These are phyloP conservation scores for Penicillium paneum DNA, from an alignment of 2,329 filamentous ascomycete species.

Conservation along the genomic window DNA sequence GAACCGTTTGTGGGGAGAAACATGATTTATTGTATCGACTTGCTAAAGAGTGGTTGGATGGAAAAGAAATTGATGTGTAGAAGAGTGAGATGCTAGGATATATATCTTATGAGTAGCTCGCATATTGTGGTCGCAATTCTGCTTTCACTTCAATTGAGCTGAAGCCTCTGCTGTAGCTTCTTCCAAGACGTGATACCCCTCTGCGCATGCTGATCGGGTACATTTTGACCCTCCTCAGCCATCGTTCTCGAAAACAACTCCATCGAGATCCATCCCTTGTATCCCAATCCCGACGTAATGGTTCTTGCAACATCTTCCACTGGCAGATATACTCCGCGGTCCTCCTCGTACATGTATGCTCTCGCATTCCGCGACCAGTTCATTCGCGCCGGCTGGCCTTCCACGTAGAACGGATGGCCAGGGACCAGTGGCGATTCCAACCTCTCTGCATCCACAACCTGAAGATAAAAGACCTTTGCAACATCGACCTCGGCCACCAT, in stretches of 20 bases:
- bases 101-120: neutral
- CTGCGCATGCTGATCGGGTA: slow-evolving; percentile 55
- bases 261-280: slow-evolving; percentile 67
- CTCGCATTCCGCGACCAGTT: slow-evolving; percentile 75
- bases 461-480: slow-evolving; percentile 69
- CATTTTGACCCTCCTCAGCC: slow-evolving; percentile 50
- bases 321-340: slow-evolving; percentile 65
- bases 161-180: slow-evolving; percentile 36
- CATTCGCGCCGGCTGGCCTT: slow-evolving; percentile 63
- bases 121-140: neutral
- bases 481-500: slow-evolving; percentile 58
- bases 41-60: slow-evolving; percentile 47
- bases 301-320: slow-evolving; percentile 59
- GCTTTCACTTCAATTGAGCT: slow-evolving; percentile 1
- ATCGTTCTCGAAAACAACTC: slow-evolving; percentile 66
- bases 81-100: neutral
- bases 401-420: slow-evolving; percentile 58
- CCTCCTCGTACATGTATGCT: slow-evolving; percentile 63
- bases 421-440: slow-evolving; percentile 56
- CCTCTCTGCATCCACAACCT: slow-evolving; percentile 70
- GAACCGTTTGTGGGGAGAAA: slow-evolving; percentile 39
- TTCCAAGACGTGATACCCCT: slow-evolving; percentile 53
- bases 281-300: slow-evolving; percentile 55
- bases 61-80: slow-evolving; percentile 30
- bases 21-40: slow-evolving; percentile 48